Evolutionary conservation across 108 stramenopile species (phyloP), one percentile per base, ranked within the genome.

Genomic region (Conticribra guillardii): DNA sequence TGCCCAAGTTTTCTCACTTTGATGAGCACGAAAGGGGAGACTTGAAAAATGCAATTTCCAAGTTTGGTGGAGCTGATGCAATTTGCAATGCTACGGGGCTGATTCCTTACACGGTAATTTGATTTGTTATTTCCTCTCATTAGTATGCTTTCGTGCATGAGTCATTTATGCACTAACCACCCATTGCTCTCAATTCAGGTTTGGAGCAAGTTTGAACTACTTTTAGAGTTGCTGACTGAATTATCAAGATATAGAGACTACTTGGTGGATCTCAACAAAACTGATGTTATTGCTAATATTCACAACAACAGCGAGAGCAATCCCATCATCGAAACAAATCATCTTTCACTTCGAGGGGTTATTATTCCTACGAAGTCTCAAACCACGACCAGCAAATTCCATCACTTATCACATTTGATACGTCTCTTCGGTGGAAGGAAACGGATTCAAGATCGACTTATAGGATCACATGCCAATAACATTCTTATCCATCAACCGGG

Each of bases 1-100:
- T 72, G 71, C 71, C 71, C 23, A 58, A 33, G 15, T 72, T 55
- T 72, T 56, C 18, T 46, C 71, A 72, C 7, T 51, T 72, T 15
- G 71, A 72, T 30, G 60, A 72, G 21, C 52, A 72, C 46, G 60
- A 29, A 18, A 34, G 71, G 41, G 44, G 37, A 18, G 71, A 72
- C 54, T 44, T 72, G 37, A 72, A 28, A 46, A 54, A 56, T 22
- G 71, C 71, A 26, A 62, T 72, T n/a, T 61, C 71, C 9, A 72
- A 62, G 33, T 54, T 44, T 72, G 60, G 60, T 22, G 60, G 60
- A 2, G 26, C 18, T 4, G 46, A 53, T 27, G 23, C 23, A 15
- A 26, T 62, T 15, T 62, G 61, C 27, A 37, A 44, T 24, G 47
- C 47, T 46, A 26, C 61, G 15, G 61, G 61, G 2, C 61, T 62